phyloP scores from a whole-genome alignment of 2,329 filamentous ascomycete genomes.

The Fonsecaea erecta region DNA sequence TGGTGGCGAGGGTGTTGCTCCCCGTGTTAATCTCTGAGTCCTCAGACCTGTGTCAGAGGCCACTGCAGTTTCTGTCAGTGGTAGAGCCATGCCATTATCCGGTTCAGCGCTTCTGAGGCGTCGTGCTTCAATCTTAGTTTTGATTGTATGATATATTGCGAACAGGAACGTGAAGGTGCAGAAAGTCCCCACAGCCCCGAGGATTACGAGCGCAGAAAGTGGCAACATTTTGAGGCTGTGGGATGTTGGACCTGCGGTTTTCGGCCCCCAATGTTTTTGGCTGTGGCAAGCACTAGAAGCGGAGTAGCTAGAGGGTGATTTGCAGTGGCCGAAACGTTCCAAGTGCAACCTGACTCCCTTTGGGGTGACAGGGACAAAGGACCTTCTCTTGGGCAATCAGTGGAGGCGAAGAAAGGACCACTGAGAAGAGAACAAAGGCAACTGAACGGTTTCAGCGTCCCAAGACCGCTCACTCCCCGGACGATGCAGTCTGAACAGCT shows the following conservation, averaged over 20 bases:
- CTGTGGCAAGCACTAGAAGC: not conserved
- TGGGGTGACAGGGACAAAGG: slow-evolving; percentile 5
- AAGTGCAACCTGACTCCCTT: not conserved
- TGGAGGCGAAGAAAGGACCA: not conserved
- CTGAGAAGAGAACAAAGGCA: not conserved
- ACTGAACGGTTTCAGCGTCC: not conserved
- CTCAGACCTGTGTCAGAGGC: not conserved
- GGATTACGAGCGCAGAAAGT: slow-evolving; percentile 23
- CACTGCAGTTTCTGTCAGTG: slow-evolving; percentile 15
- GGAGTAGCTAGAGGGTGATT: not conserved
- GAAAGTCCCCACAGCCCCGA: slow-evolving; percentile 20
- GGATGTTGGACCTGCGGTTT: not conserved
- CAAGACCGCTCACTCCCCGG: not conserved
- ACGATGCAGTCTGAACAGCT: not conserved
- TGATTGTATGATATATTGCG: slow-evolving; percentile 24
- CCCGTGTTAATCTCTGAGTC: not conserved
- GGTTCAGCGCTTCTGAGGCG: not conserved
- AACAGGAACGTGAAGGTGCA: slow-evolving; percentile 21
- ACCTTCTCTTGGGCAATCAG: not conserved
- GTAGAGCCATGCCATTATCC: slow-evolving; percentile 11
- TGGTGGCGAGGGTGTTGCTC: not conserved
- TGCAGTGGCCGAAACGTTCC: not conserved
- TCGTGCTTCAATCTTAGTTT: slow-evolving; percentile 7
- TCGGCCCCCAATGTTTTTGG: not conserved
- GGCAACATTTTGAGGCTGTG: slow-evolving; percentile 23